phyloP scores from a whole-genome alignment of 352 stramenopile genomes.

The Plasmopara halstedii region DNA sequence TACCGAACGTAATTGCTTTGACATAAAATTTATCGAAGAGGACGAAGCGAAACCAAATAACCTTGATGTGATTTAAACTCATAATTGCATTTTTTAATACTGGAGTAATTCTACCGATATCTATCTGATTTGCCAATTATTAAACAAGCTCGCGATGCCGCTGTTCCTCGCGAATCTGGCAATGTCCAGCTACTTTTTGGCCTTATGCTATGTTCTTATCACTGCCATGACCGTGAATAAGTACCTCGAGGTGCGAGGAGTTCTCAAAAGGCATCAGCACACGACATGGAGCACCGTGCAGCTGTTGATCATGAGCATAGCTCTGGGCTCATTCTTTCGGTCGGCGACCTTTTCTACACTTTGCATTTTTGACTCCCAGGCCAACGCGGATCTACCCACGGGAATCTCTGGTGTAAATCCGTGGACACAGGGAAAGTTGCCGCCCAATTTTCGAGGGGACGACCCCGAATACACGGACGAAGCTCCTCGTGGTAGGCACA shows the following conservation, averaged over 20 bases:
- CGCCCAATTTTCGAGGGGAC: constrained; percentile 6
- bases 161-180: constrained; percentile 84
- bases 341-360: constrained; percentile 82
- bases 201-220: constrained; percentile 79
- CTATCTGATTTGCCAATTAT: too few relatives aligned
- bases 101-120: too few relatives aligned
- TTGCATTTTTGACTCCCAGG: constrained; percentile 83
- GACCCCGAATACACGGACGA: constrained; percentile 11
- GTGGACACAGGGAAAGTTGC: constrained; percentile 9
- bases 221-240: constrained; percentile 77
- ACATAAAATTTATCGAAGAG: constrained; percentile 75
- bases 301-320: constrained; percentile 72
- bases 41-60: constrained; percentile 53
- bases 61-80: neutral
- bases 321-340: constrained; percentile 81
- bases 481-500: constrained; percentile 12
- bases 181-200: constrained; percentile 85
- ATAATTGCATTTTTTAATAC: too few relatives aligned
- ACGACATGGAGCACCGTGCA: constrained; percentile 76
- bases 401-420: constrained; percentile 17
- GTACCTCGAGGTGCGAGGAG: constrained; percentile 59
- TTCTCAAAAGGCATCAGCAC: constrained; percentile 58
- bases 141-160: constrained; percentile 51
- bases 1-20: constrained; percentile 69
- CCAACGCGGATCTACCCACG: constrained; percentile 30